A percentile compares a stretch with the other conserved stretches of the same genome.
These are phyloP conservation scores for Boletellus sp. DNA, from an alignment of 768 basidiomycete genomes.

Conservation along the genomic window DNA sequence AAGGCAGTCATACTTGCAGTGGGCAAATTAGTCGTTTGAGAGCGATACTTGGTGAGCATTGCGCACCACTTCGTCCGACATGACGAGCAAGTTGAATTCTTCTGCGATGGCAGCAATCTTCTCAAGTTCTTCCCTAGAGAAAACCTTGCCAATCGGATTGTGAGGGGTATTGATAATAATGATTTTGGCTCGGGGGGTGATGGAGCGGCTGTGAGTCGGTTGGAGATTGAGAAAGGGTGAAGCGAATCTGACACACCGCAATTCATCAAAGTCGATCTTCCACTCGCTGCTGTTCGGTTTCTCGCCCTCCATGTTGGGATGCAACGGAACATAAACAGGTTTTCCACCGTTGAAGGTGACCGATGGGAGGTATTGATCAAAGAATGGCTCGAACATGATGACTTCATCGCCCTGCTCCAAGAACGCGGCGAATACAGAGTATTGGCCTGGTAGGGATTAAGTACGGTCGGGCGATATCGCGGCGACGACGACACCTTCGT, in stretches of 20 bases:
- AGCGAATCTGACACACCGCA: slow-evolving; percentile 48
- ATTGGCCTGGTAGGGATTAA: slow-evolving; percentile 57
- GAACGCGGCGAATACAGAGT: slow-evolving; percentile 90
- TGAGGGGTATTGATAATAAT: slow-evolving; percentile 96
- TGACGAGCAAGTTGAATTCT: slow-evolving; percentile 88
- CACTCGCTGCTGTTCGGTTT: slow-evolving; percentile 71
- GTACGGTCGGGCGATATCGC: not conserved
- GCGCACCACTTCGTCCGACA: slow-evolving; percentile 94
- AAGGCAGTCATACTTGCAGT: slow-evolving; percentile 82
- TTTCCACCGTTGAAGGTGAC: slow-evolving; percentile 92
- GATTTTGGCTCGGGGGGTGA: slow-evolving; percentile 89
- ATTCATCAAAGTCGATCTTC: slow-evolving; percentile 86
- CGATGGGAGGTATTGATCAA: slow-evolving; percentile 92
- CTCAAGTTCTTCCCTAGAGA: slow-evolving; percentile 77
- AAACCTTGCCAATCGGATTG: slow-evolving; percentile 98
- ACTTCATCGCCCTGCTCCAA: slow-evolving; percentile 92
- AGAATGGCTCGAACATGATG: slow-evolving; percentile 98
- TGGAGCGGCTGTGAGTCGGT: slow-evolving; percentile 53
- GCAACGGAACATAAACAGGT: slow-evolving; percentile 92
- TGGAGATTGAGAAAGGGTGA: not conserved
- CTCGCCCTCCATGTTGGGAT: slow-evolving; percentile 62
- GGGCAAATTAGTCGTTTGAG: not conserved
- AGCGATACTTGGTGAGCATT: not conserved
- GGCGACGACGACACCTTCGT: slow-evolving; percentile 63
- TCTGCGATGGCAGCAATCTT: slow-evolving; percentile 83